Conservation (phyloP, 2,329 filamentous ascomycete genomes). For the Talaromyces rugulosus region DNA sequence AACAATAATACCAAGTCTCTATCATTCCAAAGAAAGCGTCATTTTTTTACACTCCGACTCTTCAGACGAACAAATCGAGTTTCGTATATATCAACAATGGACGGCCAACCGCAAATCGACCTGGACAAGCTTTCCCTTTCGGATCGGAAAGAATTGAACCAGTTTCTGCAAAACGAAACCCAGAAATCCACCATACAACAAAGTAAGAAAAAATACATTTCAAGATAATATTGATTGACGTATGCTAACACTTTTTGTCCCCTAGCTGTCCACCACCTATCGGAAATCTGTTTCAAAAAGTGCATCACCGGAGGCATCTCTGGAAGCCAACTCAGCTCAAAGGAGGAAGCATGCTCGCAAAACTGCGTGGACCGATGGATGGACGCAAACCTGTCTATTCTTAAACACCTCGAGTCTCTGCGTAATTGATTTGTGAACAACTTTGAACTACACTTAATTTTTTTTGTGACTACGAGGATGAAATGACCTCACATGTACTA, state of each 20-base stretch:
- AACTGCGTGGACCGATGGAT: conserved; percentile 95
- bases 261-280: conserved; percentile 60
- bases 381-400: conserved; percentile 79
- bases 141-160: conserved; percentile 83
- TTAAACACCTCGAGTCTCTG: conserved; percentile 74
- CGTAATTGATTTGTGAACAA: conserved; percentile 26
- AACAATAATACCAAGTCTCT: not conserved
- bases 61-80: not conserved
- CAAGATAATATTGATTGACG: not conserved
- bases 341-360: conserved; percentile 76
- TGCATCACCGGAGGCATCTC: conserved; percentile 75
- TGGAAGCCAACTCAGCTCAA: conserved; percentile 65
- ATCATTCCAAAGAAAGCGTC: not conserved
- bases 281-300: conserved; percentile 89
- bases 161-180: conserved; percentile 77
- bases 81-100: conserved; percentile 27
- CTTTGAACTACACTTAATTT: not conserved
- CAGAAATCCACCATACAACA: conserved; percentile 66
- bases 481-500: not conserved
- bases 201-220: conserved; percentile 32
- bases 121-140: conserved; percentile 70
- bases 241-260: not conserved
- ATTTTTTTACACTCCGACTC: not conserved
- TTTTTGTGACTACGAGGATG: not conserved
- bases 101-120: conserved; percentile 48